Conservation (phyloP, 164 flowering plant species). For the Magnolia sinica region DNA sequence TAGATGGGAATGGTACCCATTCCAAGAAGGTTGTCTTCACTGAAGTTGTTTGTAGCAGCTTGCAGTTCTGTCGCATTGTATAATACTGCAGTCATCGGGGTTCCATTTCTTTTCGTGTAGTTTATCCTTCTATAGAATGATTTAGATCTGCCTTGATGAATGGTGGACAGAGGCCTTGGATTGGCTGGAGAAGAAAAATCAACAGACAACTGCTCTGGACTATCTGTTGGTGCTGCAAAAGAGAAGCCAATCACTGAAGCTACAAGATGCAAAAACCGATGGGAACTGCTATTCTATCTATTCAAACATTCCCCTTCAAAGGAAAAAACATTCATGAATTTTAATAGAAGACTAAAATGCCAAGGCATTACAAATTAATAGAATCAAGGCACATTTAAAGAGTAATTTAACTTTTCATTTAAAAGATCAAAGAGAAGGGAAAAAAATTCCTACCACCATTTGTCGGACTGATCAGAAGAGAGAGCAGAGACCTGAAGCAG, state of each 20-base stretch:
- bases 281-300: too few species aligned
- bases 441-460: slow-evolving; percentile 32
- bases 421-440: not conserved
- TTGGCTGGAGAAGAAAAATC: slow-evolving; percentile 19
- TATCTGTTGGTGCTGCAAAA: slow-evolving; percentile 30
- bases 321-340: too few species aligned
- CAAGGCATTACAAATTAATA: too few species aligned
- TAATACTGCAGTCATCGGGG: slow-evolving; percentile 32
- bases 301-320: too few species aligned
- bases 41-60: slow-evolving; percentile 65
- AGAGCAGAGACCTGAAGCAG: slow-evolving; percentile 27
- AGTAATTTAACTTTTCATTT: too few species aligned
- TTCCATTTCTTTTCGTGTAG: slow-evolving; percentile 34
- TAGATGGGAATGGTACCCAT: slow-evolving; percentile 81
- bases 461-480: slow-evolving; percentile 35
- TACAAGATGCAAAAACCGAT: too few species aligned
- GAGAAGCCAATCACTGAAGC: slow-evolving; percentile 15
- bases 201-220: slow-evolving; percentile 24
- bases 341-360: not conserved
- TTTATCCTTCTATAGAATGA: slow-evolving; percentile 32
- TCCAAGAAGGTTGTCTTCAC: slow-evolving; percentile 60
- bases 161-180: slow-evolving; percentile 31
- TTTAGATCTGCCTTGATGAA: slow-evolving; percentile 27
- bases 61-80: slow-evolving; percentile 63
- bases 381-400: too few species aligned